Evolutionary conservation across 2,329 filamentous ascomycete species (phyloP), one percentile per base, ranked within the genome.

Genomic region (Macrophomina tecta): DNA sequence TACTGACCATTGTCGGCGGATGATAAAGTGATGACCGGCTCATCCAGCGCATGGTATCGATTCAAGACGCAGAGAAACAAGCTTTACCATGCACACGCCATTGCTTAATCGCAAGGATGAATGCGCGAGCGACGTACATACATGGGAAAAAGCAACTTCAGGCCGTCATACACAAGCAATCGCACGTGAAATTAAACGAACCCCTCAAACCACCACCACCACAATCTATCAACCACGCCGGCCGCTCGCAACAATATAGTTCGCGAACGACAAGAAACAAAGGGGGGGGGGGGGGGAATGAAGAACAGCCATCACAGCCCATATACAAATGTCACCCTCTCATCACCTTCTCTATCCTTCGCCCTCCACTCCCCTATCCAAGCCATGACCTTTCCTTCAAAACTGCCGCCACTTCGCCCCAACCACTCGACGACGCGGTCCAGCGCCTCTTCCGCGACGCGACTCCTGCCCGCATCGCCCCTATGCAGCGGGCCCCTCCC

Each of bases 321-420:
- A 68, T 83, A 84, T 56, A 78, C 70, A 71, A 82, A 84, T 0
- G 81, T 83, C 56, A 83, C 69, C 72, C 76, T 82, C 72, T 83
- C 81, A 63, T 84, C 82, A 4, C 82, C 82, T 34, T 78, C 71
- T 68, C 77, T 73, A 7, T 77, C 74, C 23, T 76, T 72, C 11
- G 70, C 70, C 1, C 72, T 74, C n/a, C 78, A 78, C 53, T 74
- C 68, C 1, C 79, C 77, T 1, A 79, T 65, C 76, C 62, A 64
- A 8, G 12, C 62, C 0, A 49, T 49, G 7, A 64, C 3, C 36
- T 38, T 55, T 5, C 5, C 16, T 28, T 28, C 62, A 28, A 32
- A 38, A 75, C 8, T 68, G 68, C 5, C 72, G 69, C 4, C 77
- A 58, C 61, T 68, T 49, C 60, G 52, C 67, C 67, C 69, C 8